Evolutionary conservation across 2,329 filamentous ascomycete genomes (phyloP).

Genomic region (Fusarium sp.): DNA sequence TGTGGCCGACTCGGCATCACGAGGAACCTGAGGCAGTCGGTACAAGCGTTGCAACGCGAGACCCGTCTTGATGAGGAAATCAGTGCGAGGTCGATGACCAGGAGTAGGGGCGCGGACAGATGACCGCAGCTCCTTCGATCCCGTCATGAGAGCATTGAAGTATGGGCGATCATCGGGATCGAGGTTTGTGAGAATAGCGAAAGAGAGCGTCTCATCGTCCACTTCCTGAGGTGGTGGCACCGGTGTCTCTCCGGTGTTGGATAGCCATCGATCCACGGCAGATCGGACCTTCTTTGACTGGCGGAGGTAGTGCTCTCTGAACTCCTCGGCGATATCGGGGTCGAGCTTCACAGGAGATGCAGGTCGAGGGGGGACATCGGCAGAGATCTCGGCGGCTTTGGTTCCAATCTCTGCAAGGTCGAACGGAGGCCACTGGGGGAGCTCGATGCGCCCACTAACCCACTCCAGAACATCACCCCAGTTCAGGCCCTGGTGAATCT

Average conservation of each 20-base stretch:
- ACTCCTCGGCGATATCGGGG: slow-evolving; percentile 93
- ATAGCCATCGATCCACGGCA: slow-evolving; percentile 92
- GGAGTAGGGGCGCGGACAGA: slow-evolving; percentile 76
- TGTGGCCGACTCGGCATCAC: slow-evolving; percentile 86
- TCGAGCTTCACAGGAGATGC: slow-evolving; percentile 80
- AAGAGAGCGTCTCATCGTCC: slow-evolving; percentile 92
- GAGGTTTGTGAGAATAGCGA: slow-evolving; percentile 92
- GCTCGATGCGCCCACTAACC: slow-evolving; percentile 86
- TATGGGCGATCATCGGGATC: slow-evolving; percentile 78
- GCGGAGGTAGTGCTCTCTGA: slow-evolving; percentile 88
- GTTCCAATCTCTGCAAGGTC: slow-evolving; percentile 72
- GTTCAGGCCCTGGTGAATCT: slow-evolving; percentile 78
- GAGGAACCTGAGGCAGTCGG: slow-evolving; percentile 75
- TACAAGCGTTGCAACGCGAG: slow-evolving; percentile 88
- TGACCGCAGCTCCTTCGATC: slow-evolving; percentile 66
- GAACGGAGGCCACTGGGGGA: slow-evolving; percentile 91
- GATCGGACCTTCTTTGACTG: slow-evolving; percentile 92
- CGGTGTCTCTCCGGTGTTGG: slow-evolving; percentile 78
- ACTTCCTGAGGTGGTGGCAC: slow-evolving; percentile 85
- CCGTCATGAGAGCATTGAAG: slow-evolving; percentile 82
- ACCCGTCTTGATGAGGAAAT: slow-evolving; percentile 79
- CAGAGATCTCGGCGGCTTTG: slow-evolving; percentile 70
- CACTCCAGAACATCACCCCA: slow-evolving; percentile 97
- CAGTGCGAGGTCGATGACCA: slow-evolving; percentile 71
- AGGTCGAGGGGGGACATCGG: slow-evolving; percentile 68